Conservation (phyloP, 768 basidiomycete species). For the Ramaria rubella region DNA sequence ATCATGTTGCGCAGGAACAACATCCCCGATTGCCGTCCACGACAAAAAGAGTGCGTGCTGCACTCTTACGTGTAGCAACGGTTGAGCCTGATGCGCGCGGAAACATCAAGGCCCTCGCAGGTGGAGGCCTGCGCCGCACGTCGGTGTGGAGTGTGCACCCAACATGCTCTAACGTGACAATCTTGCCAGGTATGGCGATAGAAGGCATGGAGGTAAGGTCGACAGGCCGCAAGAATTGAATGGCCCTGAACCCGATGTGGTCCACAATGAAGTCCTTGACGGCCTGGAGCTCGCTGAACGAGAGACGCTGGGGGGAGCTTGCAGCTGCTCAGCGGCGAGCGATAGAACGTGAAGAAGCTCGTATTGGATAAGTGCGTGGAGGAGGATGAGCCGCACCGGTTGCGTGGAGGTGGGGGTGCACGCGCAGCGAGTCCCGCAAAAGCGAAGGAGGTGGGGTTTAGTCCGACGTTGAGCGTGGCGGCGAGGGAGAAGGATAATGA, state of each 20-base stretch:
- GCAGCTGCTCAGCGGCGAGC: too few species aligned
- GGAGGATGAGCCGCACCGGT: too few species aligned
- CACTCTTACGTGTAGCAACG: constrained; percentile 36
- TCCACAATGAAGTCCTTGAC: constrained; percentile 80
- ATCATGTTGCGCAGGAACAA: constrained; percentile 99
- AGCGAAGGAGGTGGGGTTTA: too few species aligned
- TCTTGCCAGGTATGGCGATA: constrained; percentile 77
- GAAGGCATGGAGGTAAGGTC: constrained; percentile 82
- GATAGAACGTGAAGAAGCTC: too few species aligned
- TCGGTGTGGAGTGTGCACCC: constrained; percentile 94
- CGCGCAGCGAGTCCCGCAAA: too few species aligned
- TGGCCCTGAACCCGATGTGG: too few species aligned
- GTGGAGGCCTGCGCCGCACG: constrained; percentile 63
- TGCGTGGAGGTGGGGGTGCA: too few species aligned
- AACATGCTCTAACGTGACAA: constrained; percentile 84
- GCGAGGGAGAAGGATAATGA: too few species aligned
- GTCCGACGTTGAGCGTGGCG: too few species aligned
- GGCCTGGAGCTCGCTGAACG: constrained; percentile 65
- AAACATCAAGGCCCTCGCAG: constrained; percentile 85
- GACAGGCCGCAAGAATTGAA: constrained; percentile 66
- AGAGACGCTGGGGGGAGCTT: constrained; percentile 61
- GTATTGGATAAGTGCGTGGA: too few species aligned
- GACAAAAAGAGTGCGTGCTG: constrained; percentile 84
- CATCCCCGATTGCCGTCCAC: constrained; percentile 90
- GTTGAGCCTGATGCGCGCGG: constrained; percentile 67